Percentiles rank a stretch among this genome's conserved stretches.
Conservation (phyloP, 768 basidiomycete genomes). For the Suillus fuscotomentosus region DNA sequence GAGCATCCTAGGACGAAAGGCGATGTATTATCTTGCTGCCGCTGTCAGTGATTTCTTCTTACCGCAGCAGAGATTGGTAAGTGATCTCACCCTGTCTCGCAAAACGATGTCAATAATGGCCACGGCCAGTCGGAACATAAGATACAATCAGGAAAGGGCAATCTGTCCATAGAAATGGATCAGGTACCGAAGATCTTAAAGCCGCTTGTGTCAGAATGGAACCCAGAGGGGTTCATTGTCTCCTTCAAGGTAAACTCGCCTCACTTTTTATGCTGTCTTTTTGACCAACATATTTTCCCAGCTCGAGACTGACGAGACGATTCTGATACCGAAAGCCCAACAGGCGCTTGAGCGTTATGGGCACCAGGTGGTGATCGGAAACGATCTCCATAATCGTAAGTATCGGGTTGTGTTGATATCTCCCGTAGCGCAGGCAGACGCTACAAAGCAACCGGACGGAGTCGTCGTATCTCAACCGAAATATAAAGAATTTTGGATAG, state of each 20-base stretch:
- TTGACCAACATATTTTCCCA: slow-evolving; percentile 28
- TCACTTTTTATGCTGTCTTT: background rate
- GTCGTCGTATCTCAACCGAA: slow-evolving; percentile 12
- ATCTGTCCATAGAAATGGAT: slow-evolving; percentile 95
- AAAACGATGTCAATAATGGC: background rate
- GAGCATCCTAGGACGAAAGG: slow-evolving; percentile 60
- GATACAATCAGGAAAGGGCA: slow-evolving; percentile 96
- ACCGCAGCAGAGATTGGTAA: slow-evolving; percentile 84
- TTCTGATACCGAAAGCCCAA: slow-evolving; percentile 90
- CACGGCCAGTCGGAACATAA: slow-evolving; percentile 86
- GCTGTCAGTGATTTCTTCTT: slow-evolving; percentile 99
- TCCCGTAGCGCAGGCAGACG: slow-evolving; percentile 24
- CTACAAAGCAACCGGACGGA: slow-evolving; percentile 17
- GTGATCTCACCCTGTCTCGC: slow-evolving; percentile 23
- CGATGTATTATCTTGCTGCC: slow-evolving; percentile 96
- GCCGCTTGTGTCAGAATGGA: slow-evolving; percentile 94
- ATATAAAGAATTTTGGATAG: slow-evolving; percentile 63
- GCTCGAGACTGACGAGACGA: slow-evolving; percentile 87
- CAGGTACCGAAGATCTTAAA: slow-evolving; percentile 96
- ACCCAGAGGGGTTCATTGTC: slow-evolving; percentile 84
- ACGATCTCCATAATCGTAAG: slow-evolving; percentile 90
- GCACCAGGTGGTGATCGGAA: slow-evolving; percentile 96
- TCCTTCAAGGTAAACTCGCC: slow-evolving; percentile 82
- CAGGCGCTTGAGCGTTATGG: slow-evolving; percentile 90
- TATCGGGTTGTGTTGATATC: slow-evolving; percentile 91